Conservation (phyloP, 345 rosid species). For the Pugionium cornutum region DNA sequence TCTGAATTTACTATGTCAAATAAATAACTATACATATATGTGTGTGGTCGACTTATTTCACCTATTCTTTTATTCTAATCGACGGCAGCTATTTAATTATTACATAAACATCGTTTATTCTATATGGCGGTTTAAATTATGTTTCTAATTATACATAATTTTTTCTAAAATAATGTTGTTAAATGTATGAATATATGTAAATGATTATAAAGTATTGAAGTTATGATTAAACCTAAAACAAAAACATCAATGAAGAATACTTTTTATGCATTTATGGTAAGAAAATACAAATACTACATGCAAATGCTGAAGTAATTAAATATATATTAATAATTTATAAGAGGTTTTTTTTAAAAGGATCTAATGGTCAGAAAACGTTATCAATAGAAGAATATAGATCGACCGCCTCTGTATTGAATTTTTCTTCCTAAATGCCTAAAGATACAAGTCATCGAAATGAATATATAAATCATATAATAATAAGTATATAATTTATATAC, state of each 20-base stretch:
- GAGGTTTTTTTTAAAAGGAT: no score
- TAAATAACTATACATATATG: conserved; percentile 11
- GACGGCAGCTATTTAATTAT: neutral
- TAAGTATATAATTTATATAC: neutral
- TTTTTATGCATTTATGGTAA: neutral
- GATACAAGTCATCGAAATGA: conserved; percentile 32
- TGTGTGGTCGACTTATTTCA: conserved; percentile 5
- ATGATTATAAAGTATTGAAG: neutral
- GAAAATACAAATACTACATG: neutral
- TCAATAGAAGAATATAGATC: conserved; percentile 13
- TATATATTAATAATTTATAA: neutral
- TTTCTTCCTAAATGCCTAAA: conserved; percentile 21
- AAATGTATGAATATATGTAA: neutral
- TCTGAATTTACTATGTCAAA: conserved; percentile 24
- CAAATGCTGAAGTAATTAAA: neutral
- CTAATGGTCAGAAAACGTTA: no score
- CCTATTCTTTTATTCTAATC: conserved; percentile 13
- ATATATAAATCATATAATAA: neutral
- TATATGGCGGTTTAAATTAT: neutral
- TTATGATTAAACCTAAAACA: neutral
- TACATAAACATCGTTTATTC: neutral
- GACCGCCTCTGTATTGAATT: conserved; percentile 12
- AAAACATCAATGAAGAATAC: neutral
- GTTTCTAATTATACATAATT: neutral
- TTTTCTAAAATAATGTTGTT: neutral